Base-by-base conservation (phyloP, 192 early-diverging fungal species). In the Chytriomyces sp. region DNA sequence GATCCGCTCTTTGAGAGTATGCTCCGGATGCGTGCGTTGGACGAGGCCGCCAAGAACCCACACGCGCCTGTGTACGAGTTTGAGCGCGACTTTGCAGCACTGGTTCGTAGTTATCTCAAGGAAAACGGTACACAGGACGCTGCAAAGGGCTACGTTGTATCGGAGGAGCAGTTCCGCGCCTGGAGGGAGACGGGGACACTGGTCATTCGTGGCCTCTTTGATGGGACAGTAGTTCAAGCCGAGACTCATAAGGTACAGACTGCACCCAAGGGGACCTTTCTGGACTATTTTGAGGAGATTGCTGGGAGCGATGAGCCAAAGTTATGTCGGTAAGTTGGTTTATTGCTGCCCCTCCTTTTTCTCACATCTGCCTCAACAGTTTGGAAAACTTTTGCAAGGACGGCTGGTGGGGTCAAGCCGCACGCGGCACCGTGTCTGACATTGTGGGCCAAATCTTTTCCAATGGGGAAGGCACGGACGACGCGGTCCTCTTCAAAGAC, bases 11-110 rank as follows among this genome's bases (percentile, higher is more conserved):
- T 80, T 56, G 65, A 84, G 34, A 41, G 79, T 30, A 88, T 84
- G 55, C 78, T 88, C 38, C 80, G 85, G 56, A 66, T 88, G 58
- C 77, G 82, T 34, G 78, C 73, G 49, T 88, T 84, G 84, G 84
- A 85, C 65, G 84, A 84, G 55, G 79, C 78, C 6, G 75, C 84
- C 31, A 85, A 86, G 57, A 44, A 44, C 41, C 41, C 41, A 7
- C 8, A 44, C 41, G 41, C 41, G 7, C 41, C 41, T 19, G 19
- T 44, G 41, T 44, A 44, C 41, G 41, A 44, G 41, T 44, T 44
- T 44, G 41, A 44, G 8, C 41, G 41, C 41, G 41, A 44, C 41
- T 44, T 44, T 44, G 41, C 41, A 7, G 8, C 41, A 10, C 19
- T 44, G 41, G 41, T 44, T 7, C 41, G 41, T 44, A 19, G 8